Evolutionary conservation across 768 basidiomycete genomes (phyloP), one percentile per base, ranked within the genome.

Genomic region (Kwoniella dejecticola): DNA sequence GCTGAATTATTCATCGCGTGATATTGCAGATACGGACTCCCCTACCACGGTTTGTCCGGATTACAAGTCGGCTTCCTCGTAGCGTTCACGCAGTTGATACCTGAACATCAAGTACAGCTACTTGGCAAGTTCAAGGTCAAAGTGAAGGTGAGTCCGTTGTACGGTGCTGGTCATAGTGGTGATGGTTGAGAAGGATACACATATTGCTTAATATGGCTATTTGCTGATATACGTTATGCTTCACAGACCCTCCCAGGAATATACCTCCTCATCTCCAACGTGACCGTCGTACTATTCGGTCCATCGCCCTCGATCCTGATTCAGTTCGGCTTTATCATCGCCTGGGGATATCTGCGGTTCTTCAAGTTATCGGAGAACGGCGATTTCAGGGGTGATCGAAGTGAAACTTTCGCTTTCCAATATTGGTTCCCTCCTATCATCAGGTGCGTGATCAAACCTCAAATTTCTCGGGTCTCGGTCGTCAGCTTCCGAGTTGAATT

Each of bases 291-390:
- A 47, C 44, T 77, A 12, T 62, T 77, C 24, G 74, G 71, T 15
- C 57, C 70, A 21, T 73, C 70, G 19, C 79, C 79, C 0, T 76
- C 72, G 61, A 77, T 78, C 41, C 70, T 75, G 47, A 93, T 98
- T 66, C 96, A 99, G 75, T 99, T 97, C 77, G 96, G 95, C n/a
- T 99, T 95, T 92, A 88, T 96, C 58, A 89, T 93, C 7, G 85
- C 89, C 30, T 99, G 92, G 89, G 83, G 90, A 55, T 99, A 96
- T 80, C 85, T 99, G 31, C 87, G 96, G 36, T 98, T 99, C 82
- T 92, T 97, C 83, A 98, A 98, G 81, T 87, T 89, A 77, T 89
- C 88, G 71, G 81, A 84, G 50, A 77, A 77, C 3, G 82, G 82
- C 31, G 84, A 86, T 3, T 80, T 81, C 66, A 89, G 95, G 71